Base-by-base conservation (phyloP, 225 moss, liverwort and hornwort genomes). In the Straminergon stramineum region DNA sequence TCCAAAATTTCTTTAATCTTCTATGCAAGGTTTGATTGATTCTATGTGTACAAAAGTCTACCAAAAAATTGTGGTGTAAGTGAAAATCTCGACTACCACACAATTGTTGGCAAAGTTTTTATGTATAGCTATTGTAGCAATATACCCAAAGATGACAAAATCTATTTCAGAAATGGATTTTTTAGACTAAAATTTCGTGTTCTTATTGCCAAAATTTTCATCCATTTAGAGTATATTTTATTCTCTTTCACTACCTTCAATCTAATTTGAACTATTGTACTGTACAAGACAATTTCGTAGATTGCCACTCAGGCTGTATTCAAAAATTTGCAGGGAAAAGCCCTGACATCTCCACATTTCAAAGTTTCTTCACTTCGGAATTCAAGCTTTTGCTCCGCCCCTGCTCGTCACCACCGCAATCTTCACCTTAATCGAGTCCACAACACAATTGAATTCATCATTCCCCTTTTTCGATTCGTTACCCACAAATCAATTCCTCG, bases 31-130 rank as follows among this genome's bases (percentile, higher is more conserved):
- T 34, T 32, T 66, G 17, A 66, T 5, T 1, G 1, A 34, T 66
- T 65, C 32, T 17, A 17, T 2, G 2, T 32, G 17, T 65, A 5
- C 9, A 0, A 5, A 66, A 66, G 24, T 66, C 0, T 0, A 1
- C 6, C 66, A 2, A 17, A 17, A 32, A 66, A 17, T 18, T 34
- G 17, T 17, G 2, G 17, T 17, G 17, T 32, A 34, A 65, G 65
- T 65, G 2, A 17, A 9, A 65, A 65, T 65, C 17, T 65, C 32
- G 9, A 65, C 17, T 17, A 17, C 2, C 0, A 1, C 17, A 65
- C 17, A 65, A 5, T 65, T 37, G 4, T 21, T 69, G 10, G 34
- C 2, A 66, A 0, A 32, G 5, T 69, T n/a, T 22, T 22, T n/a
- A 6, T n/a, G n/a, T n/a, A n/a, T n/a, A 69, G 9, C 22, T 69